These are phyloP conservation scores for Cladosporium austrohemisphaericum DNA, from an alignment of 2,329 filamentous ascomycete species.

Conservation along the genomic window DNA sequence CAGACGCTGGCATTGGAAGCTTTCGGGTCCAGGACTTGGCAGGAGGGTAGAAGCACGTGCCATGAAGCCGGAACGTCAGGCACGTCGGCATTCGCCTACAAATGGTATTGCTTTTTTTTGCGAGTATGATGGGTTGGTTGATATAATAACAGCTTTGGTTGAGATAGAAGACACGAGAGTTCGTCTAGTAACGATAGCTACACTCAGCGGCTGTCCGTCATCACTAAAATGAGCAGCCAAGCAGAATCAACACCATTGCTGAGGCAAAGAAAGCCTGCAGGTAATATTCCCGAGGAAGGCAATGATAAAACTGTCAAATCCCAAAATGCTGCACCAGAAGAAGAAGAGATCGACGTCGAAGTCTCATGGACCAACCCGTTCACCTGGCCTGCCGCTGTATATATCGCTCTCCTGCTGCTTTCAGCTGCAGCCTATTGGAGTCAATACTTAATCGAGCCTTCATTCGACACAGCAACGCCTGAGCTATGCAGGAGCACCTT, in stretches of 20 bases:
- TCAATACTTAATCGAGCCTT: slow-evolving; percentile 17
- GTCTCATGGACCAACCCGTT: slow-evolving; percentile 22
- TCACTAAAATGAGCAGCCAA: slow-evolving; percentile 6
- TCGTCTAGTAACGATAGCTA: no score
- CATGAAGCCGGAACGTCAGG: neutral
- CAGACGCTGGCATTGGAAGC: slow-evolving; percentile 14
- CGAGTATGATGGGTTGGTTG: neutral
- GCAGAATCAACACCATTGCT: slow-evolving; percentile 6
- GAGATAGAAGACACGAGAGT: no score
- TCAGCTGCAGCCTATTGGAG: slow-evolving; percentile 18
- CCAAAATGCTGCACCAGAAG: neutral
- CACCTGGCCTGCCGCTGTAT: slow-evolving; percentile 24
- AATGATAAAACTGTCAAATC: neutral
- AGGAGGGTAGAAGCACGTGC: slow-evolving; percentile 7
- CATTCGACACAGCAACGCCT: slow-evolving; percentile 19
- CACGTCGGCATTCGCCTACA: slow-evolving; percentile 9
- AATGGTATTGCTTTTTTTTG: neutral
- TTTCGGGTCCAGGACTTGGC: slow-evolving; percentile 12
- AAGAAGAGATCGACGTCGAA: neutral
- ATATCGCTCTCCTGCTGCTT: slow-evolving; percentile 17
- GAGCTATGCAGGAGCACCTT: slow-evolving; percentile 26
- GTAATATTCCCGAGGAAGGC: neutral
- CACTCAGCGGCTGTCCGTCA: no score
- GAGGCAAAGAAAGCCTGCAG: slow-evolving; percentile 4
- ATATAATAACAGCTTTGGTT: neutral